Evolutionary conservation across 1,284 basidiomycete genomes (phyloP).

Genomic region (Xanthoconium separans): DNA sequence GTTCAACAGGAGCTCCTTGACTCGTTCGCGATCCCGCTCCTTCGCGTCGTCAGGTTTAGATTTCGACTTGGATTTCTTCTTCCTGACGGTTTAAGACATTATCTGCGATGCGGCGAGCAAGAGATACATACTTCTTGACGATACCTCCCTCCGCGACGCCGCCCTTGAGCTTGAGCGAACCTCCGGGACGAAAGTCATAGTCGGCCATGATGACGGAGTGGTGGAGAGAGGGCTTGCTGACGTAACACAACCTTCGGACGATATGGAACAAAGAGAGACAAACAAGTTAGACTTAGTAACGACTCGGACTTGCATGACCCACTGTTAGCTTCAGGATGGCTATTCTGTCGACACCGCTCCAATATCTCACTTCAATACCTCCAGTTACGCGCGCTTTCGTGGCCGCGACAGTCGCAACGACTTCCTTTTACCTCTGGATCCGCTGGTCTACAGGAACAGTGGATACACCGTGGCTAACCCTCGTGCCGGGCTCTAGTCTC

Average conservation of each 20-base stretch:
- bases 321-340: slow-evolving; percentile 50
- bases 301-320: slow-evolving; percentile 10
- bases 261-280: slow-evolving; percentile 21
- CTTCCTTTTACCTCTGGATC: slow-evolving; percentile 66
- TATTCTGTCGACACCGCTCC: slow-evolving; percentile 67
- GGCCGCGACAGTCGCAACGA: slow-evolving; percentile 61
- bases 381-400: slow-evolving; percentile 79
- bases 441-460: slow-evolving; percentile 50
- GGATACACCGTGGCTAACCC: slow-evolving; percentile 72
- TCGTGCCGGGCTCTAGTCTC: slow-evolving; percentile 81
- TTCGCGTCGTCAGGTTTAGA: slow-evolving; percentile 33
- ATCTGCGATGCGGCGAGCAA: background rate
- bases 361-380: slow-evolving; percentile 68
- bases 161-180: slow-evolving; percentile 88
- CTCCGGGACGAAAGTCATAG: slow-evolving; percentile 84
- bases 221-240: slow-evolving; percentile 23
- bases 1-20: slow-evolving; percentile 50
- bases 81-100: slow-evolving; percentile 45
- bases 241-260: slow-evolving; percentile 24
- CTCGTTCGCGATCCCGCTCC: slow-evolving; percentile 45
- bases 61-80: slow-evolving; percentile 85
- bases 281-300: slow-evolving; percentile 11
- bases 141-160: slow-evolving; percentile 73
- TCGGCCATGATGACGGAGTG: slow-evolving; percentile 58
- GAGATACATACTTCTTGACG: slow-evolving; percentile 72